Evolutionary conservation across 345 rosid genomes (phyloP), one percentile per base, ranked within the genome.

Genomic region (Theobroma cacao): DNA sequence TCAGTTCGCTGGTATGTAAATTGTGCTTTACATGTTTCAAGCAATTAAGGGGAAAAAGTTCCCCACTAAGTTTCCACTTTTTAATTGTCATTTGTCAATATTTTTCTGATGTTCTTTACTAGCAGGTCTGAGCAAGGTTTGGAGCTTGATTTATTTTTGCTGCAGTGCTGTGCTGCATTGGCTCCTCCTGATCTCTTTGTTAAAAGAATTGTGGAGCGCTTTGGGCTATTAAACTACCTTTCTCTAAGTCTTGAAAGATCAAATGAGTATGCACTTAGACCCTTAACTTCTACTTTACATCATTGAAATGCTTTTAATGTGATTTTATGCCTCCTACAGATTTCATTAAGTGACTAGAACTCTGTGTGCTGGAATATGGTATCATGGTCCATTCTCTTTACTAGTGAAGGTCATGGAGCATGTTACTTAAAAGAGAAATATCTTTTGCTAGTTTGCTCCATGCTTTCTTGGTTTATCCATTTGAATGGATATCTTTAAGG

Each of bases 161-260:
- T 96, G 84, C 99, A 96, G 79, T 96, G 91, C 85, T 94, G 99
- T 92, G 98, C 94, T 80, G 97, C 98, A 36, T 79, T 96, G 81
- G 98, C 97, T 87, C 97, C 98, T 2, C 88, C 97, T 73, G 97
- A 94, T 85, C 90, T 85, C 63, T 94, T 77, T 87, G 90, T 96
- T 78, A 78, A 69, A n/a, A 91, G 91, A 85, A 80, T 94, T 84
- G 43, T 94, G 28, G 90, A 86, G 63, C 97, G 97, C 81, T 96
- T 94, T 92, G 98, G 97, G 81, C 84, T 92, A 41, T 79, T 82
- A 26, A 85, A 80, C 84, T 96, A 92, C 80, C 88, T 90, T 52
- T 88, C 90, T 79, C 78, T 94, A 48, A 82, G 80, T 77, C 88
- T 78, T 69, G 90, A 85, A 75, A 64, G 78, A 79, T 80, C 88